Evolutionary conservation across 2,329 filamentous ascomycete species (phyloP), one percentile per base, ranked within the genome.

Genomic region (Xylariaceae sp.): DNA sequence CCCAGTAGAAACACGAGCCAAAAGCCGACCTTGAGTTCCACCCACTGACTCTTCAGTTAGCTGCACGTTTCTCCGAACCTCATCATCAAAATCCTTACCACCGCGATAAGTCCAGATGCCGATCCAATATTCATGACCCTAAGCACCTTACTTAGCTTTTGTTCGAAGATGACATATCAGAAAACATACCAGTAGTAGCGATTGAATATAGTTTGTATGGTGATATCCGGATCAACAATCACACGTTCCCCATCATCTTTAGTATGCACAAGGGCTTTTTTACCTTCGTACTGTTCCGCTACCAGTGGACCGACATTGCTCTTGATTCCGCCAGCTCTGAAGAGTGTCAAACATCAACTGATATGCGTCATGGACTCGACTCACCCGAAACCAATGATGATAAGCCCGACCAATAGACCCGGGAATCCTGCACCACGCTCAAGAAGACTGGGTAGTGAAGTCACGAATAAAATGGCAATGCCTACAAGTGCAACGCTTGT

Each of bases 151-250:
- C 35, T 38, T 11, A 38, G 15, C 3, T 38, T 14, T 4, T 14
- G 15, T 14, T 38, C 2, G 90, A 72, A n/a, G n/a, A n/a, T n/a
- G n/a, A n/a, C n/a, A n/a, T n/a, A 27, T 27, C 22, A 27, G 22
- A 7, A 7, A 7, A 5, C 1, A 82, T 80, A 17, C 85, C 86
- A n/a, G 89, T 57, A 68, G 89, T 89, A 89, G 60, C 87, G 78
- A 81, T 82, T 86, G 72, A 86, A 87, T 53, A 87, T 81, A 42
- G 82, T 75, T 62, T 85, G 80, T 53, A 83, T 77, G 2, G 85
- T 88, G 49, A 86, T 72, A 39, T 77, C 73, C 0, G 83, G 83
- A 57, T 87, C 83, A 22, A 87, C 77, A 53, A 88, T 75, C 48
- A 87, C 81, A 72, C 75, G 72, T 66, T 81, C 75, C 38, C 78